These are phyloP conservation scores for Mortierella sp. DNA, from an alignment of 371 early-diverging fungal genomes.

Conservation along the genomic window DNA sequence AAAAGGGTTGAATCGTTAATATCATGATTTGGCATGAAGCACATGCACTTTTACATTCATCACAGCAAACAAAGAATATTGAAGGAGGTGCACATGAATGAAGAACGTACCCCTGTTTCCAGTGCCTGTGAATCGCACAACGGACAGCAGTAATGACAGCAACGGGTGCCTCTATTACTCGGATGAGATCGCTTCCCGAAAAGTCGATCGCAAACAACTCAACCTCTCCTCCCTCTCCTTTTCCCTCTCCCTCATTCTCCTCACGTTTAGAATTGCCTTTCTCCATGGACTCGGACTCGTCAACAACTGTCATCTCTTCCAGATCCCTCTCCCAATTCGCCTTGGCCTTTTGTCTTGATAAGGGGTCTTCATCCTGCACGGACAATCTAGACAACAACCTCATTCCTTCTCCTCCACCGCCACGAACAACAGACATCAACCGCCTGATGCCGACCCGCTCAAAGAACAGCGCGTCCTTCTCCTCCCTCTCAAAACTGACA, in stretches of 20 bases:
- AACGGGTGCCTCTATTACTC: slow-evolving; percentile 35
- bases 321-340: background rate
- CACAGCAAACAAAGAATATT: background rate
- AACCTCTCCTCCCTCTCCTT: background rate
- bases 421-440: background rate
- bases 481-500: slow-evolving; percentile 21
- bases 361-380: background rate
- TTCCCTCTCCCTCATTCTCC: background rate
- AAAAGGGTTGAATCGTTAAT: background rate
- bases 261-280: background rate
- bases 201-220: slow-evolving; percentile 46
- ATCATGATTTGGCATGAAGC: too few relatives aligned
- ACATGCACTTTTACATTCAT: too few relatives aligned
- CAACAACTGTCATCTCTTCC: background rate
- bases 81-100: background rate
- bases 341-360: background rate
- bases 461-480: slow-evolving; percentile 44
- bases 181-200: slow-evolving; percentile 34
- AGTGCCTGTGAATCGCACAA: slow-evolving; percentile 17
- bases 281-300: background rate
- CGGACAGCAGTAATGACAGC: slow-evolving; percentile 13
- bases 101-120: slow-evolving; percentile 21
- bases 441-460: background rate
- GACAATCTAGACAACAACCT: background rate
- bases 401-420: background rate